phyloP scores from a whole-genome alignment of 2,329 filamentous ascomycete genomes.

The Ascochyta fabae region DNA sequence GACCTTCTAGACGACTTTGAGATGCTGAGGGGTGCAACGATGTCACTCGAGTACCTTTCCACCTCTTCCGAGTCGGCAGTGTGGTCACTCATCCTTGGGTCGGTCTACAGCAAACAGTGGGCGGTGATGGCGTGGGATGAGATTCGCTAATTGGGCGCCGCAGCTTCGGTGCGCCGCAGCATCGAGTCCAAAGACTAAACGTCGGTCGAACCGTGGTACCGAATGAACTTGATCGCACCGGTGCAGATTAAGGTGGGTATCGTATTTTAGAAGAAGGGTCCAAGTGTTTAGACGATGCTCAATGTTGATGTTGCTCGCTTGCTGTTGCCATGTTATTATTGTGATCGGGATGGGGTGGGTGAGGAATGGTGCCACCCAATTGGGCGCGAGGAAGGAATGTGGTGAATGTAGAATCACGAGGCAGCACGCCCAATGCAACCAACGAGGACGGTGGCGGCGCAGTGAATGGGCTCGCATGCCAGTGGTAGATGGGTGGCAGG shows the following conservation, averaged over 20 bases:
- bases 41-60: constrained; percentile 44
- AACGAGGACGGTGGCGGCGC: constrained; percentile 11
- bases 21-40: constrained; percentile 48
- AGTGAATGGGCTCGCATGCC: constrained; percentile 8
- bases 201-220: constrained; percentile 16
- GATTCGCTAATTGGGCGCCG: constrained; percentile 38
- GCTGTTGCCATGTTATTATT: constrained; percentile 35
- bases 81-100: constrained; percentile 39
- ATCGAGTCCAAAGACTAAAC: constrained; percentile 34
- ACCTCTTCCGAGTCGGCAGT: constrained; percentile 33
- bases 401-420: constrained; percentile 34
- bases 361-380: constrained; percentile 37
- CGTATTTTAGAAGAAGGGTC: constrained; percentile 4
- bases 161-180: constrained; percentile 30
- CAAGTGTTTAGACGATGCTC: constrained; percentile 4
- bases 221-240: constrained; percentile 1
- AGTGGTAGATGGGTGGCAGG: constrained; percentile 2
- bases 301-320: constrained; percentile 25
- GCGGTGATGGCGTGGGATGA: constrained; percentile 10
- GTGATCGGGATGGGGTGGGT: constrained; percentile 31
- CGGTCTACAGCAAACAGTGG: constrained; percentile 5
- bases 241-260: not conserved
- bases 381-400: constrained; percentile 34
- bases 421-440: constrained; percentile 34
- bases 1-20: constrained; percentile 44